These are phyloP conservation scores for Rhizophora apiculata DNA, from an alignment of 345 rosid species.

Conservation along the genomic window DNA sequence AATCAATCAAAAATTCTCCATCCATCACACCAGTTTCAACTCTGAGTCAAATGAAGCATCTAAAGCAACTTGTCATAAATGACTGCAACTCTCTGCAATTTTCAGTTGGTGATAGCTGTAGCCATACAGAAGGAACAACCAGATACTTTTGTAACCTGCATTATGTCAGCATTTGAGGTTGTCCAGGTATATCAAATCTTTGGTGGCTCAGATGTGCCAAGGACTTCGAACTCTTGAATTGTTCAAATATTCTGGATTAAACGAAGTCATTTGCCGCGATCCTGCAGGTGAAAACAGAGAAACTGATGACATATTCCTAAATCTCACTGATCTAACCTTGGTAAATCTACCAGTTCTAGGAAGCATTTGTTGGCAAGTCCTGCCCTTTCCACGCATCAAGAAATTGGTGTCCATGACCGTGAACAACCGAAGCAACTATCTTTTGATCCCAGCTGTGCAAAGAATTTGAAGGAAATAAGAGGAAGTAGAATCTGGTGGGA, in stretches of 20 bases:
- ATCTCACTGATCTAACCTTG: not conserved
- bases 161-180: not conserved
- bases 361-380: not conserved
- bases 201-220: not conserved
- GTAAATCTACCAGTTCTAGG: not conserved
- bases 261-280: not conserved
- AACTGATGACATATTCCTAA: not conserved
- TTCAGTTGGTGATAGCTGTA: not conserved
- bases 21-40: not conserved
- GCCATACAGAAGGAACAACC: not conserved
- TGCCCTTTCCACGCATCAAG: not conserved
- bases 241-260: not conserved
- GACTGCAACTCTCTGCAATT: not conserved
- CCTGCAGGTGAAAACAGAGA: not conserved
- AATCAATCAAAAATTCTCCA: not conserved
- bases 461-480: not conserved
- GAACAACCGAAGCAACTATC: not conserved
- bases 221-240: not conserved
- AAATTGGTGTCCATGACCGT: not conserved
- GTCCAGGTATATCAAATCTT: not conserved
- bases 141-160: not conserved
- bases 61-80: not conserved
- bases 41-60: not conserved
- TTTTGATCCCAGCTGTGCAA: not conserved
- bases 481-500: constrained; percentile 7